phyloP scores from a whole-genome alignment of 2,329 filamentous ascomycete genomes.

The Sordariomycetes sp. region DNA sequence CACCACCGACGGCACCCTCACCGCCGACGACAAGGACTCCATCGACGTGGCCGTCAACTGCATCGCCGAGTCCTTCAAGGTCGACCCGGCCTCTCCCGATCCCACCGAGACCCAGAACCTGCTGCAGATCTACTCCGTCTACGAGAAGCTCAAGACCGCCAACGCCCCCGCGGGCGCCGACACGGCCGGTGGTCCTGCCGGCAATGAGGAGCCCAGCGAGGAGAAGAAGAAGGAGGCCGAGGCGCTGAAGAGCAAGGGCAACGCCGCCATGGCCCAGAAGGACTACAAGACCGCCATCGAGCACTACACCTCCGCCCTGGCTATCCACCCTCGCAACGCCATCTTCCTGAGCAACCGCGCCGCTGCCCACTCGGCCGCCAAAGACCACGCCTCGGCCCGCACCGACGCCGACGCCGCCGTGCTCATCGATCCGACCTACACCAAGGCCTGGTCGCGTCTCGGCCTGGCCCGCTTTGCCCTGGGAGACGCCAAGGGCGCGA shows the following conservation, averaged over 20 bases:
- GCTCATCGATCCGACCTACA: slow-evolving; percentile 81
- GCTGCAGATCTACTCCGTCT: slow-evolving; percentile 85
- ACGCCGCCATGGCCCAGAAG: slow-evolving; percentile 90
- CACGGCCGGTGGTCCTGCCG: slow-evolving; percentile 24
- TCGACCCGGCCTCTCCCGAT: slow-evolving; percentile 70
- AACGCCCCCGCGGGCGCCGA: slow-evolving; percentile 29
- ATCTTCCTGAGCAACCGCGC: slow-evolving; percentile 98
- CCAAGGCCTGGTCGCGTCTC: slow-evolving; percentile 92
- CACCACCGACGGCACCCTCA: slow-evolving; percentile 78
- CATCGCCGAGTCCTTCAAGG: slow-evolving; percentile 91
- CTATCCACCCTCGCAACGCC: slow-evolving; percentile 73
- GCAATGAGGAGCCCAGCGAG: slow-evolving; percentile 30
- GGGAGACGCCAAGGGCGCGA: slow-evolving; percentile 80
- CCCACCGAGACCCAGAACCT: slow-evolving; percentile 76
- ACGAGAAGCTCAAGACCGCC: slow-evolving; percentile 83
- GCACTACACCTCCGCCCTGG: slow-evolving; percentile 79
- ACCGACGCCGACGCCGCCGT: slow-evolving; percentile 88
- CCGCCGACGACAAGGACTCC: slow-evolving; percentile 80
- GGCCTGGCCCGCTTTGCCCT: slow-evolving; percentile 87
- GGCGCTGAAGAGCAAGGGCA: slow-evolving; percentile 79
- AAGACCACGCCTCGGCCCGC: slow-evolving; percentile 75
- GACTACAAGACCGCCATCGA: slow-evolving; percentile 79
- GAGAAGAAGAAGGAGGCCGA: slow-evolving; percentile 75
- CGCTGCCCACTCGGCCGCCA: slow-evolving; percentile 78
- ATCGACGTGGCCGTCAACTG: slow-evolving; percentile 92